Conservation (phyloP, 2,329 filamentous ascomycete genomes). For the Didymella pomorum region DNA sequence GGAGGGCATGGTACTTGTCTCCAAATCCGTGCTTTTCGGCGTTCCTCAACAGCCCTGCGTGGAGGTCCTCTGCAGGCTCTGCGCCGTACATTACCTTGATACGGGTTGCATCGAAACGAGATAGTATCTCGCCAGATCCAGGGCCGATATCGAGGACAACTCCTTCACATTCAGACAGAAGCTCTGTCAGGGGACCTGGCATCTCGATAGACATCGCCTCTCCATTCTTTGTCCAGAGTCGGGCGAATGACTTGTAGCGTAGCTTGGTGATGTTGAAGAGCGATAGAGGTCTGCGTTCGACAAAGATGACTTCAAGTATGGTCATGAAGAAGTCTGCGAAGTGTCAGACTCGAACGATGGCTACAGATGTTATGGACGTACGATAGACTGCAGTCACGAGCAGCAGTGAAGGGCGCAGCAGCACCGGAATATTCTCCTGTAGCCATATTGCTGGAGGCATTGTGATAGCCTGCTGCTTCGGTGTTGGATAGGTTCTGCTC, state of each 20-base stretch:
- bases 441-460: conserved; percentile 24
- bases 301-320: conserved; percentile 40
- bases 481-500: background rate
- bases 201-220: conserved; percentile 49
- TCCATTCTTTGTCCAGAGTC: conserved; percentile 49
- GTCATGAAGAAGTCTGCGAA: conserved; percentile 47
- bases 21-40: conserved; percentile 53
- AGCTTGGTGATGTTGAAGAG: conserved; percentile 43
- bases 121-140: conserved; percentile 61
- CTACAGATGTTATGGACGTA: conserved; percentile 18
- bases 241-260: conserved; percentile 45
- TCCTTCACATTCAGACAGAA: conserved; percentile 42
- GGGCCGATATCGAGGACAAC: conserved; percentile 55
- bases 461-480: background rate
- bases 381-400: conserved; percentile 40
- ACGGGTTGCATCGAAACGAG: conserved; percentile 53
- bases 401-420: conserved; percentile 42
- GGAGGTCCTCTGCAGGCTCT: conserved; percentile 61
- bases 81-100: conserved; percentile 62
- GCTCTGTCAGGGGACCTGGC: conserved; percentile 40
- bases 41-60: conserved; percentile 54
- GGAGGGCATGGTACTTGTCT: conserved; percentile 60
- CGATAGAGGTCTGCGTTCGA: conserved; percentile 37
- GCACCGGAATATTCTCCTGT: conserved; percentile 31
- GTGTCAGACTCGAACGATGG: background rate